These are phyloP conservation scores for Chlorella sorokiniana DNA, from an alignment of 139 green algal genomes.

Conservation along the genomic window DNA sequence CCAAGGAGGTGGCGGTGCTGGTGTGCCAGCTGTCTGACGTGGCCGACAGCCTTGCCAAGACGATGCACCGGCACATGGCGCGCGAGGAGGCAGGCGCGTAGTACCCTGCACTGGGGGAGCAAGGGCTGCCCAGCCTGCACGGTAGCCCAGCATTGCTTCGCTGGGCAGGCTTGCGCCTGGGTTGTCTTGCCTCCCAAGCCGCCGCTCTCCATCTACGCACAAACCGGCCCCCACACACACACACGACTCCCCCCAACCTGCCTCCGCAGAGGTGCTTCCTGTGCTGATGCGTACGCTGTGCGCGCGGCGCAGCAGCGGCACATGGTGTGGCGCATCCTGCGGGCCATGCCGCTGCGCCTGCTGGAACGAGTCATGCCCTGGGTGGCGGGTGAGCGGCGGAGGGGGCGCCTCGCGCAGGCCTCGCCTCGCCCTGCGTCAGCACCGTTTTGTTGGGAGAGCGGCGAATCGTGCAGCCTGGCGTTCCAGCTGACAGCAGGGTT, in stretches of 20 bases:
- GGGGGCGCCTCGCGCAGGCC: no score
- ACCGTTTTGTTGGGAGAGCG: no score
- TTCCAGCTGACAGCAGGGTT: no score
- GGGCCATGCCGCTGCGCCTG: slow-evolving; percentile 93
- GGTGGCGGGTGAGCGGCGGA: slow-evolving; percentile 74
- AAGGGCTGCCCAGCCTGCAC: not conserved
- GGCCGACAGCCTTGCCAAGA: slow-evolving; percentile 50
- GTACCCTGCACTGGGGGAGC: not conserved
- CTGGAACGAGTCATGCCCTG: slow-evolving; percentile 94
- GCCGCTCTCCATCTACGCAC: no score
- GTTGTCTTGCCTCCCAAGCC: no score
- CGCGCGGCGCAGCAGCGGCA: slow-evolving; percentile 78
- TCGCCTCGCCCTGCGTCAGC: no score
- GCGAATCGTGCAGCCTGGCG: no score
- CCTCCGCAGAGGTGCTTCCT: slow-evolving; percentile 74
- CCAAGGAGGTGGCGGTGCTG: slow-evolving; percentile 68
- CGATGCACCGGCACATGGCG: slow-evolving; percentile 68
- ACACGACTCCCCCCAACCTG: not conserved
- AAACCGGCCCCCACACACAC: no score
- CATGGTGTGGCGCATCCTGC: slow-evolving; percentile 88
- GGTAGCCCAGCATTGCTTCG: not conserved
- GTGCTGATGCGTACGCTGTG: slow-evolving; percentile 72
- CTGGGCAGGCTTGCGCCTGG: not conserved
- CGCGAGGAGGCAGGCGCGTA: slow-evolving; percentile 65
- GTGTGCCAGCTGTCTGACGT: slow-evolving; percentile 62